Base-by-base conservation (phyloP, 805 yeast genomes). In the Barnettozyma vustinii region DNA sequence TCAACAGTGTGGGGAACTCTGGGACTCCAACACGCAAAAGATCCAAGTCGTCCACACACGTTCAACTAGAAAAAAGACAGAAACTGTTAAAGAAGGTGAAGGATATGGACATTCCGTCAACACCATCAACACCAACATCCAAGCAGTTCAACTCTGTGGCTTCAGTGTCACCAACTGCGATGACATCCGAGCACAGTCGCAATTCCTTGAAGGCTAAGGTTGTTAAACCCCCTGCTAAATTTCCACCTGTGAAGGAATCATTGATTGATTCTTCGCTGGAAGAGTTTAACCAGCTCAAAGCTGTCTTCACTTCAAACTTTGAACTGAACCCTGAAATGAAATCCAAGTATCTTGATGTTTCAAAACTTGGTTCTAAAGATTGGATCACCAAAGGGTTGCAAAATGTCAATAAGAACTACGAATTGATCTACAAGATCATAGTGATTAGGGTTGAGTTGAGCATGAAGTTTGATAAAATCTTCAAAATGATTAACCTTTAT, bases 371-470 rank as follows among this genome's bases (percentile, higher is more conserved):
- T 0, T 52, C 69, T 10, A 48, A 52, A 9, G 63, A 66, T 13
- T 77, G 81, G 81, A 52, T 68, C 2, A 15, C 45, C 9, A 48
- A 50, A 15, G 76, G 79, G 0, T 60, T 68, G 7, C 32, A 50
- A 3, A 56, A 75, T 25, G 54, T 59, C 20, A 52, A 56, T 9
- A 65, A 65, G 44, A 72, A 75, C 48, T 59, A 65, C 5, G 47
- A 52, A 2, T 59, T 75, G 19, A 56, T 70, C 35, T 56, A 67
- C 26, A 61, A 62, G 41, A 57, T 74, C 18, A 63, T 74, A 4
- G 40, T 58, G 6, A 63, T 70, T 13, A 66, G 81, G 53, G 58
- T 70, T 26, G 69, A 68, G 49, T 61, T 75, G 26, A 70, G 70
- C 49, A 60, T 63, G 35, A 69, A 68, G 46, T 71, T 75, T 35